A percentile compares a stretch with the other conserved stretches of the same genome.
Conservation (phyloP, 208 protist genomes). For the Trypanosoma mega region DNA sequence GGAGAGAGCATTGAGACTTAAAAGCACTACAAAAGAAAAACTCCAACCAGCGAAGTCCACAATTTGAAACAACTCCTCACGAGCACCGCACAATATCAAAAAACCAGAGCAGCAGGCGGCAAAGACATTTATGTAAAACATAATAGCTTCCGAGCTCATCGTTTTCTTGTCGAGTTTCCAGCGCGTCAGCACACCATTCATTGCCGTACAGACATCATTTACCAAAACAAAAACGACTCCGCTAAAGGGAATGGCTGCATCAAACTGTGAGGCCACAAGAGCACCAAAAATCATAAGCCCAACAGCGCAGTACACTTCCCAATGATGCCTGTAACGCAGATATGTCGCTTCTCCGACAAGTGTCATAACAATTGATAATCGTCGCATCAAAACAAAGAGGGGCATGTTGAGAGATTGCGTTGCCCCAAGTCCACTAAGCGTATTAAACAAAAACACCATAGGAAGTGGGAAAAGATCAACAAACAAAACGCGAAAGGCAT, state of each 20-base stretch:
- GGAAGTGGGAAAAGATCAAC: slow-evolving; percentile 34
- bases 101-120: background rate
- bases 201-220: slow-evolving; percentile 36
- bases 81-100: slow-evolving; percentile 13
- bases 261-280: slow-evolving; percentile 20
- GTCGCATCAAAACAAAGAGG: slow-evolving; percentile 35
- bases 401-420: slow-evolving; percentile 41
- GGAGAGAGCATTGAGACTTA: slow-evolving; percentile 16
- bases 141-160: slow-evolving; percentile 28
- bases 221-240: slow-evolving; percentile 29
- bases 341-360: slow-evolving; percentile 25
- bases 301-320: slow-evolving; percentile 12
- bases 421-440: slow-evolving; percentile 32
- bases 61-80: background rate
- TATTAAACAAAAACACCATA: slow-evolving; percentile 36
- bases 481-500: slow-evolving; percentile 12
- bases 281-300: slow-evolving; percentile 30
- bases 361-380: slow-evolving; percentile 42
- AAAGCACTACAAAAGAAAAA: slow-evolving; percentile 8
- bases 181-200: slow-evolving; percentile 28
- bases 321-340: slow-evolving; percentile 5
- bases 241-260: background rate
- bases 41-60: slow-evolving; percentile 19
- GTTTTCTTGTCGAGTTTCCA: slow-evolving; percentile 23
- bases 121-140: slow-evolving; percentile 39